Base-by-base conservation (phyloP, 768 basidiomycete genomes). In the Filobasidium wieringae region DNA sequence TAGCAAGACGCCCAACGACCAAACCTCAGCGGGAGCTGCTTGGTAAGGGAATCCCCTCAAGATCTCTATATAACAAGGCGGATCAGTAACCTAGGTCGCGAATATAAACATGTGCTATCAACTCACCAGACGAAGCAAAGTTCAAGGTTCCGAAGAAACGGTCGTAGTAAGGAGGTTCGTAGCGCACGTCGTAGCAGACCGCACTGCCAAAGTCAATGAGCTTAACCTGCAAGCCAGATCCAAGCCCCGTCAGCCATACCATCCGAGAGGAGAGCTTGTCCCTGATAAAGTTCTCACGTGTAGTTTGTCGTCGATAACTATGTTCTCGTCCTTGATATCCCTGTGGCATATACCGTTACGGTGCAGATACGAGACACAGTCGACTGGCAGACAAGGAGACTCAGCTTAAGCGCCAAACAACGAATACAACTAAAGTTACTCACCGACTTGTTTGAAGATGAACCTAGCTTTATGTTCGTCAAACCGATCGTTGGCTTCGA, bases 191-290 rank as follows among this genome's bases (percentile, higher is more conserved):
- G 51, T 81, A 81, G 58, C 86, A 79, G 27, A 85, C 84, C 27
- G 90, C 88, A 63, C 86, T 88, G 47, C 92, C 92, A 71, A 96
- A 96, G 76, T 96, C 92, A 67, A 96, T 91, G 51, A 96, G 79
- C 71, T 96, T 96, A 67, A 93, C 86, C 84, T 88, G 70, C 60
- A 57, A 36, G 40, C 47, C 9, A 59, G 52, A 47, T 64, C n/a
- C 47, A 39, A 33, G 30, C n/a, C 9, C 11, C 4, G 5, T 24
- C 7, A 7, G 6, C 24, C 22, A 31, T n/a, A 6, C 19, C 5
- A 22, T 31, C 27, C 29, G 29, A 22, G 29, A 39, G 36, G 36
- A n/a, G n/a, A n/a, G n/a, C n/a, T n/a, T n/a, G n/a, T n/a, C n/a
- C n/a, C 7, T 31, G 19, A 29, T 26, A 36, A n/a, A 52, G 34